phyloP scores from a whole-genome alignment of 192 early-diverging fungal genomes.

The Radiomyces spectabilis region DNA sequence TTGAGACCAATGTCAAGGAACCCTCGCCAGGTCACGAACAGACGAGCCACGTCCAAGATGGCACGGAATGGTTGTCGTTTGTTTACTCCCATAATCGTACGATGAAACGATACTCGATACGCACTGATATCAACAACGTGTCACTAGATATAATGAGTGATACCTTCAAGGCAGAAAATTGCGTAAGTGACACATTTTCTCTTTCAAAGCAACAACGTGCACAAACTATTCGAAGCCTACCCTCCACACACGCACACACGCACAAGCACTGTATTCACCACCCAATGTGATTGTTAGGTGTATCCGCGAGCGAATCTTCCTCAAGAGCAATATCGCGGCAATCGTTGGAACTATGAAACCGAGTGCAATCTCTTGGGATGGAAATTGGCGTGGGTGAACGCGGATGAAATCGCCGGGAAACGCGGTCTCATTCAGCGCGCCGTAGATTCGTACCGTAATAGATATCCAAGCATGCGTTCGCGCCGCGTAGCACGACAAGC shows the following conservation, averaged over 20 bases:
- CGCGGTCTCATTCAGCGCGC: slow-evolving; percentile 79
- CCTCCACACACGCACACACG: neutral
- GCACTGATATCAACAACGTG: slow-evolving; percentile 67
- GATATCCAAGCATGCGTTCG: slow-evolving; percentile 59
- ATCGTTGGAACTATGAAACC: slow-evolving; percentile 79
- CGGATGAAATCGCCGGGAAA: slow-evolving; percentile 50
- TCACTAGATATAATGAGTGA: slow-evolving; percentile 33
- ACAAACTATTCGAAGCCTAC: too few species aligned
- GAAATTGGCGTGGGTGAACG: slow-evolving; percentile 77
- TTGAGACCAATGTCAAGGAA: neutral
- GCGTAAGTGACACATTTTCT: slow-evolving; percentile 36
- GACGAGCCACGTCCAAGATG: slow-evolving; percentile 35
- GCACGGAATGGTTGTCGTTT: slow-evolving; percentile 61
- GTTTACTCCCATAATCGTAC: slow-evolving; percentile 61
- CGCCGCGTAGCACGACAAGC: slow-evolving; percentile 69
- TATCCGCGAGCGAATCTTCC: slow-evolving; percentile 75
- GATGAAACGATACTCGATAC: slow-evolving; percentile 51
- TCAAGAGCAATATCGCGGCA: slow-evolving; percentile 58
- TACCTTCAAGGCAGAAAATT: slow-evolving; percentile 66
- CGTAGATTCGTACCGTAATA: slow-evolving; percentile 74
- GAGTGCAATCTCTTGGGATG: slow-evolving; percentile 83
- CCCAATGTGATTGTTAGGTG: too few species aligned
- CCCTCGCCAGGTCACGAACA: slow-evolving; percentile 15
- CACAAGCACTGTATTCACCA: neutral
- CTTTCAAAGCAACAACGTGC: too few species aligned